Evolutionary conservation across 192 early-diverging fungal species (phyloP).

Genomic region (Dissophora globulifera): DNA sequence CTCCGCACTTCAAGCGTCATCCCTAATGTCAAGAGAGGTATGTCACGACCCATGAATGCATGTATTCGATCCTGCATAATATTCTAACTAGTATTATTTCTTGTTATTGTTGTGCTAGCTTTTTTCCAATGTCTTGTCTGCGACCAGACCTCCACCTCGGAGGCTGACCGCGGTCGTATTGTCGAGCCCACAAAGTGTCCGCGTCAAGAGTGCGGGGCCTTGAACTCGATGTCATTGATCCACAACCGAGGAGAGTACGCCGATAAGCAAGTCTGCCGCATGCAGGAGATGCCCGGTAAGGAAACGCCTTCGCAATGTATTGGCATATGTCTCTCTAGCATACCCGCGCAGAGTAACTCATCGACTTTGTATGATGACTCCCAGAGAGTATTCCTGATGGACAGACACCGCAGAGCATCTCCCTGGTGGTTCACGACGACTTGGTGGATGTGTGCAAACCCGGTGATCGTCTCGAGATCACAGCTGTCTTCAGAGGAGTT

Average conservation of each 20-base stretch:
- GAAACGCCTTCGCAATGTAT: too few relatives aligned
- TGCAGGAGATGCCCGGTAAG: conserved; percentile 96
- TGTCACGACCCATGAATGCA: not conserved
- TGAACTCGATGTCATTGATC: conserved; percentile 87
- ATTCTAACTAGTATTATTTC: not conserved
- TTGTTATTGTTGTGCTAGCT: conserved; percentile 56
- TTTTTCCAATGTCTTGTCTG: conserved; percentile 95
- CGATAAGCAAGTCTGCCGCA: conserved; percentile 91
- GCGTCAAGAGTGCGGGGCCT: conserved; percentile 77
- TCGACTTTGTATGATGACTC: not conserved
- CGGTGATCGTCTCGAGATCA: conserved; percentile 95
- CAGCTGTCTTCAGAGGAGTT: conserved; percentile 93
- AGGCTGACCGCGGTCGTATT: conserved; percentile 89
- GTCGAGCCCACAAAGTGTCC: conserved; percentile 87
- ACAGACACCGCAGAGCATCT: conserved; percentile 97
- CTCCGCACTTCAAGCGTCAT: conserved; percentile 92
- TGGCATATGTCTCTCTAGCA: too few relatives aligned
- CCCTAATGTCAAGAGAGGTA: conserved; percentile 90
- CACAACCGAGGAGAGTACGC: conserved; percentile 96
- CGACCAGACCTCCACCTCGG: conserved; percentile 81
- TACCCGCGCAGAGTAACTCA: too few relatives aligned
- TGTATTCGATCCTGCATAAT: too few relatives aligned
- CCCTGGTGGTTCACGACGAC: conserved; percentile 92
- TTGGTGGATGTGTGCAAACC: conserved; percentile 92
- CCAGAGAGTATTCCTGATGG: conserved; percentile 93